Evolutionary conservation across 2,329 filamentous ascomycete genomes (phyloP).

Genomic region (Lasiodiplodia gonubiensis): DNA sequence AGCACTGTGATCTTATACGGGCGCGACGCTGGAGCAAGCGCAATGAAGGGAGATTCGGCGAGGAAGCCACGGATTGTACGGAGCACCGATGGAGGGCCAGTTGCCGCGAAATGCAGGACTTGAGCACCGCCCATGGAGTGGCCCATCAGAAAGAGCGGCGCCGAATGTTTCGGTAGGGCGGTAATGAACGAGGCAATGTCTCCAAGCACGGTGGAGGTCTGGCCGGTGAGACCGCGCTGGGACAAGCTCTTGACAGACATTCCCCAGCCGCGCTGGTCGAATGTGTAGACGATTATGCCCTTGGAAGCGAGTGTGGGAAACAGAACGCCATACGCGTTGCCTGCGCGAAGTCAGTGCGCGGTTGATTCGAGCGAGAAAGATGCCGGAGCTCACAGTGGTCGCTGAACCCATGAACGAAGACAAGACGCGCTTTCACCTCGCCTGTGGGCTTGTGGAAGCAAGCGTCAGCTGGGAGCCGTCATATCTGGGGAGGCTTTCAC

Average conservation of each 20-base stretch:
- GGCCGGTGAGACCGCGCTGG: constrained; percentile 74
- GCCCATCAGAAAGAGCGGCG: constrained; percentile 82
- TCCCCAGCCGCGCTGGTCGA: constrained; percentile 92
- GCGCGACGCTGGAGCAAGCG: constrained; percentile 68
- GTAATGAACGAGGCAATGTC: constrained; percentile 80
- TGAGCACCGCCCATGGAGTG: constrained; percentile 91
- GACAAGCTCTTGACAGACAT: constrained; percentile 66
- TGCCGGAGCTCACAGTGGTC: constrained; percentile 66
- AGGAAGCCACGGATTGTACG: constrained; percentile 73
- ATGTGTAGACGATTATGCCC: constrained; percentile 76
- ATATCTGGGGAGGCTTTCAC: constrained; percentile 13
- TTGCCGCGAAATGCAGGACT: constrained; percentile 65
- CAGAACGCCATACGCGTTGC: constrained; percentile 76
- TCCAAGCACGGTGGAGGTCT: constrained; percentile 72
- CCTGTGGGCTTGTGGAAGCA: constrained; percentile 57
- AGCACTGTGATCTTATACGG: constrained; percentile 69
- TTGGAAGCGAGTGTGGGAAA: constrained; percentile 71
- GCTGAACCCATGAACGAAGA: constrained; percentile 89
- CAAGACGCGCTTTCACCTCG: constrained; percentile 69
- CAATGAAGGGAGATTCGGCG: constrained; percentile 79
- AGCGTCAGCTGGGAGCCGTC: constrained; percentile 23
- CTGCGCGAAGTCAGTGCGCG: constrained; percentile 36
- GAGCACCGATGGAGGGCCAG: constrained; percentile 58
- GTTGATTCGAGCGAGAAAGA: background rate
- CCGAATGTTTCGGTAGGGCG: constrained; percentile 51